Evolutionary conservation across 129 eudicot genomes (phyloP).

Genomic region (Gnaphalium uliginosum): DNA sequence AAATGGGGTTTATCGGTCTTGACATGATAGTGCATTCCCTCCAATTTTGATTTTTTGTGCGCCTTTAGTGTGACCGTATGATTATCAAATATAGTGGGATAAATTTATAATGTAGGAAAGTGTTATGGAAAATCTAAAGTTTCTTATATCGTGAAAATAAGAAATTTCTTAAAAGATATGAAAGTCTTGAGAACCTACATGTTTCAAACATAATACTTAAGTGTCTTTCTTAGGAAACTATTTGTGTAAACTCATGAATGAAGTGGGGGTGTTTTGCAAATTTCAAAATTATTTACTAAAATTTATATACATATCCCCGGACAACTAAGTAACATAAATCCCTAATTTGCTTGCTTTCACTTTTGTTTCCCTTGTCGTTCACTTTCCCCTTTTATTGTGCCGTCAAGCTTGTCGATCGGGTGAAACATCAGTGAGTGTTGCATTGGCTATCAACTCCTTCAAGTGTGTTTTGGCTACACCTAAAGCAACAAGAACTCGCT

Average conservation of each 20-base stretch:
- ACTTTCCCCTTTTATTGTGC: constrained; percentile 21
- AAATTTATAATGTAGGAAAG: background rate
- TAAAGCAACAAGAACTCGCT: constrained; percentile 8
- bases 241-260: constrained; percentile 15
- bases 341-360: constrained; percentile 18
- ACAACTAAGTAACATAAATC: constrained; percentile 16
- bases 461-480: constrained; percentile 8
- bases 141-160: background rate
- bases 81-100: constrained; percentile 13
- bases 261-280: constrained; percentile 22
- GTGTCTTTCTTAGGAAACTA: constrained; percentile 12
- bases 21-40: background rate
- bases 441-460: constrained; percentile 11
- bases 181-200: background rate
- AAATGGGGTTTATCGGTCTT: background rate
- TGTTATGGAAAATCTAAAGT: background rate
- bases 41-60: background rate
- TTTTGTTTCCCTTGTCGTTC: constrained; percentile 13
- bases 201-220: constrained; percentile 13
- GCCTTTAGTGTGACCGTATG: background rate
- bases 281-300: constrained; percentile 21
- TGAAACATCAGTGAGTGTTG: background rate
- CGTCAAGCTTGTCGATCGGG: constrained; percentile 15
- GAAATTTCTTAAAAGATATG: background rate
- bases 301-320: background rate